Conservation (phyloP, 495 filamentous ascomycete genomes). For the Penicillium goetzii region DNA sequence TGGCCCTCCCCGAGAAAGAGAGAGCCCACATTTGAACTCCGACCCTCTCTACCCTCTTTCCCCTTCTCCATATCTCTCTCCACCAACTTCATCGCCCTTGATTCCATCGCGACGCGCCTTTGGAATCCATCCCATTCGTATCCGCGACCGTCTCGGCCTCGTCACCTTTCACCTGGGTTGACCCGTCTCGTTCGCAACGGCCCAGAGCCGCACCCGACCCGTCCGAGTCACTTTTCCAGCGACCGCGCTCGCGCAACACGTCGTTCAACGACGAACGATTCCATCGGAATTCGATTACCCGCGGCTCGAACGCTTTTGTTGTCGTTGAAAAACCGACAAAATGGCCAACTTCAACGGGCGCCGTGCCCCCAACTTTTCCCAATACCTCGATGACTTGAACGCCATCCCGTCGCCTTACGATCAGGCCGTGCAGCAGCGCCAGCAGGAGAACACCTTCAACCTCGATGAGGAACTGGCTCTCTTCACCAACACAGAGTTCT, state of each 20-base stretch:
- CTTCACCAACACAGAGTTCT: slow-evolving; percentile 83
- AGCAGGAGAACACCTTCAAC: slow-evolving; percentile 59
- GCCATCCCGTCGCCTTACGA: slow-evolving; percentile 70
- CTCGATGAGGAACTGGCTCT: slow-evolving; percentile 78
- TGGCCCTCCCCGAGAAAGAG: background rate
- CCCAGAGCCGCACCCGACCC: slow-evolving; percentile 30
- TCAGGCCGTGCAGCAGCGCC: slow-evolving; percentile 57
- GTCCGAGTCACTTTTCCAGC: slow-evolving; percentile 8
- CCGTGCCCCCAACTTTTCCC: slow-evolving; percentile 78
- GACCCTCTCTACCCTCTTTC: slow-evolving; percentile 15
- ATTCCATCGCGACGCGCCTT: slow-evolving; percentile 13
- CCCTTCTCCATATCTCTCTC: slow-evolving; percentile 4
- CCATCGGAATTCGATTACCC: background rate
- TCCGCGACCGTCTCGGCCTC: background rate
- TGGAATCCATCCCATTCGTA: background rate
- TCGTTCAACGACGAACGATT: slow-evolving; percentile 7
- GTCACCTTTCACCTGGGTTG: slow-evolving; percentile 4
- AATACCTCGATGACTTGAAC: slow-evolving; percentile 87
- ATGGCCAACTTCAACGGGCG: slow-evolving; percentile 75
- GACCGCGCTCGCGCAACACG: slow-evolving; percentile 13
- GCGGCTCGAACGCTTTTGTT: background rate
- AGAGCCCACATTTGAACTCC: slow-evolving; percentile 12
- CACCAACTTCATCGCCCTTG: slow-evolving; percentile 4
- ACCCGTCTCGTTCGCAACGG: slow-evolving; percentile 4
- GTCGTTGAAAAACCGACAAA: slow-evolving; percentile 12